Base-by-base conservation (phyloP, 441 rosid species). In the Kokia cookei region DNA sequence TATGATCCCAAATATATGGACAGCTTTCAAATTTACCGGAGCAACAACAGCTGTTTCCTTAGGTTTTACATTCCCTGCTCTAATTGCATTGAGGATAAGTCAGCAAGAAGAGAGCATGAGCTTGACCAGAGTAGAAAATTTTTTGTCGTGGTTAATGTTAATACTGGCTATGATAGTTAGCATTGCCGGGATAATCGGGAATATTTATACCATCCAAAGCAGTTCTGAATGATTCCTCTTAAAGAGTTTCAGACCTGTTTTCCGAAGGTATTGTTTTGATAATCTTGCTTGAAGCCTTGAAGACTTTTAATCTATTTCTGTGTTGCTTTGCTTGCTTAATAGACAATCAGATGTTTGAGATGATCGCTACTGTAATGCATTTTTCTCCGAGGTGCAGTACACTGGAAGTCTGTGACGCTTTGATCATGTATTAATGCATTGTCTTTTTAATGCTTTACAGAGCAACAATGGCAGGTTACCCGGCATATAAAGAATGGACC, bases 1-100 rank as follows among this genome's bases (percentile, higher is more conserved):
- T 8, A 84, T 90, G 94, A 86, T 95, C 73, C 99, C 99, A 13
- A 95, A 86, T 66, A 95, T 95, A 77, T 95, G 99, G 99, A 93
- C 92, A 0, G 99, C 98, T 64, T 95, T 95, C 77, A 95, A 95
- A 77, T 95, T 95, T 79, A 95, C 99, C 0, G 98, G 99, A n/a
- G 98, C 99, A 14, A 95, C 99, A 59, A 85, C 98, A 19, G 98
- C 99, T 11, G 95, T 95, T 35, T 91, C 99, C 0, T 86, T 95
- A 71, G 99, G 99, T 72, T 95, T 93, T 74, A 95, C 87, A 40
- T 95, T 95, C 76, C 99, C 99, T 22, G 81, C 97, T 79, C 92
- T 95, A 10, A 75, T 95, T 71, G 96, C 98, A 2, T 74, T 95
- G 78, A 82, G 78, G 81, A 75, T 95, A 79, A 79, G 93, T 72